Evolutionary conservation across 2,329 filamentous ascomycete genomes (phyloP), one percentile per base, ranked within the genome.

Genomic region (Scytalidium sp.): DNA sequence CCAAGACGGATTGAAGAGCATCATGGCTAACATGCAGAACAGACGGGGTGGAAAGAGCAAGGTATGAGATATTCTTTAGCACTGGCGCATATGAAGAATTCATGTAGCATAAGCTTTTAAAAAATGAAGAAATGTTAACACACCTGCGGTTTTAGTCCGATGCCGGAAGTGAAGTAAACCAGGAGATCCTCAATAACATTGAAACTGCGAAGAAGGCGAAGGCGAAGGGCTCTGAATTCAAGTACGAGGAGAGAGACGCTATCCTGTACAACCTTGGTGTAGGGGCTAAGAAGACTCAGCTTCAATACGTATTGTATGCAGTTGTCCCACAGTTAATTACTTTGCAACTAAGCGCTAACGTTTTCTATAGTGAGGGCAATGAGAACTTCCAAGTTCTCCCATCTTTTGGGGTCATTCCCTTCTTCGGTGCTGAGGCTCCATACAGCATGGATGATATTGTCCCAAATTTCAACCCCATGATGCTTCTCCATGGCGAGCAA

Each of bases 401-500:
- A 47, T 95, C 91, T n/a, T 99, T 89, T 64, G 94, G 92, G 67
- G 94, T 97, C 55, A 86, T 99, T 62, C 94, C 94, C n/a, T 88
- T 85, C 62, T 97, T 97, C 75, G 87, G 87, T 72, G 86, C 90
- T 53, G 79, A 88, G 58, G 75, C 84, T 53, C 90, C 93, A 22
- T 97, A 88, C 76, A 84, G 78, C 69, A 80, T 94, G 62, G 82
- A 84, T 64, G 83, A 92, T 50, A 81, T 99, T 54, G 87, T 97
- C 22, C 91, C 92, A 68, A 96, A 97, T 79, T 99, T 97, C 78
- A 90, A 84, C 32, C 93, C 92, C 54, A 97, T 96, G 90, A 97
- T 97, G 91, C 84, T 99, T 45, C 87, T 99, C 20, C 94, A 99
- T 75, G 94, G 94, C 66, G 94, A 99, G 78, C 94, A 99, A 72